Evolutionary conservation across 345 rosid genomes (phyloP), one percentile per base, ranked within the genome.

Genomic region (Hibiscus mutabilis): DNA sequence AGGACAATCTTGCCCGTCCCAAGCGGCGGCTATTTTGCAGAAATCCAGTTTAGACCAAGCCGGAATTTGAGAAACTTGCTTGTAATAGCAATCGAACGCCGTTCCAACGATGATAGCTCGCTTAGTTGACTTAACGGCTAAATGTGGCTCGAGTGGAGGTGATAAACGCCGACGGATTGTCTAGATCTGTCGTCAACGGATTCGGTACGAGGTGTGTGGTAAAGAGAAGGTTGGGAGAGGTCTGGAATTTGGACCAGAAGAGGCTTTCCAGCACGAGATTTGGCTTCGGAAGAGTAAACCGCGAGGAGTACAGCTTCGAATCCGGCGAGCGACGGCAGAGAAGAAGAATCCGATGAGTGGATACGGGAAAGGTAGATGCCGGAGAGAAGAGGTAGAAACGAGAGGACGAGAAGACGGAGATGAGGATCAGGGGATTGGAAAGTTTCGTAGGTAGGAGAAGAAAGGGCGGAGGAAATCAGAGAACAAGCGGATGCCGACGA

Each of bases 241-340:
- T 95, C 96, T 0, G 97, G 90, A 68, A 90, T 85, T 58, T 90
- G 88, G 6, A 90, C 87, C n/a, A 87, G 74, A 9, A 88, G 64
- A 1, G 94, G 83, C 64, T 95, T 95, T 0, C 98, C 99, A 14
- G 83, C 94, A 25, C 99, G 88, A 2, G 92, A 55, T 74, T 92
- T 95, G 49, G 75, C 90, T 72, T 95, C 97, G 0, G 96, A 78
- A 18, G 93, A 81, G 82, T 92, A 92, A 31, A 95, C 79, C 3
- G 97, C 96, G 37, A 95, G 92, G 49, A 92, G 91, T 19, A 95
- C 97, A 5, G 98, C 97, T 76, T 95, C 99, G 68, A 92, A 92
- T 16, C 99, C 99, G 10, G 99, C 78, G 37, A 95, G 90, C 10
- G 96, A 87, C n/a, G 84, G 92, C 57, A 78, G 78, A 47, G 90